These are phyloP conservation scores for Sphaerulina vaccinii DNA, from an alignment of 2,329 filamentous ascomycete genomes.

Conservation along the genomic window DNA sequence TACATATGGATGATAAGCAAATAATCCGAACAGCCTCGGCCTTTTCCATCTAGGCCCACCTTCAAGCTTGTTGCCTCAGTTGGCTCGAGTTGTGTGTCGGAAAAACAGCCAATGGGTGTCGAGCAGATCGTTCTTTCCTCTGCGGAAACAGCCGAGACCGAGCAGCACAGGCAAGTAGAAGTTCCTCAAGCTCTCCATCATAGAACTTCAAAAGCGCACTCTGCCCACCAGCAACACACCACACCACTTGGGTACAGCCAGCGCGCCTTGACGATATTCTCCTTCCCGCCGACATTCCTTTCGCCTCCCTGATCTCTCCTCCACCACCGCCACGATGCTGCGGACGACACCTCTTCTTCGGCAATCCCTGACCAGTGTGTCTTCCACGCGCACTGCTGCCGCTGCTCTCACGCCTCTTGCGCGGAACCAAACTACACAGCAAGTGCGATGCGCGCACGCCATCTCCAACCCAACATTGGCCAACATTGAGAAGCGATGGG, in stretches of 20 bases:
- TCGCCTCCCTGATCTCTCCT: conserved; percentile 14
- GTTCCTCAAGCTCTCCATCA: too few relatives aligned
- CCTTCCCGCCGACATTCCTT: conserved; percentile 4
- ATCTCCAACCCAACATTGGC: conserved; percentile 97
- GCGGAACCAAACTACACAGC: conserved; percentile 28
- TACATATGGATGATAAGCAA: too few relatives aligned
- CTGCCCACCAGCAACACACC: not conserved
- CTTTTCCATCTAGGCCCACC: too few relatives aligned
- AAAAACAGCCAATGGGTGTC: too few relatives aligned
- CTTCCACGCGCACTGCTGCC: conserved; percentile 22
- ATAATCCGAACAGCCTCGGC: too few relatives aligned
- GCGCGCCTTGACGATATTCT: not conserved
- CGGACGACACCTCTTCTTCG: conserved; percentile 27
- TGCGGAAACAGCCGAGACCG: too few relatives aligned
- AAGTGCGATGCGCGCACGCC: conserved; percentile 72
- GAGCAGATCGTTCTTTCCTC: too few relatives aligned
- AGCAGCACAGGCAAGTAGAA: too few relatives aligned
- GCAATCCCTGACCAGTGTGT: conserved; percentile 24
- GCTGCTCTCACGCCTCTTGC: conserved; percentile 24
- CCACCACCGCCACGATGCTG: conserved; percentile 23
- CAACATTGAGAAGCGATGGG: conserved; percentile 99
- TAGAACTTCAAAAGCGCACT: not conserved
- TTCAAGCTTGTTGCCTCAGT: too few relatives aligned
- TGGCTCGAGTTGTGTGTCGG: too few relatives aligned
- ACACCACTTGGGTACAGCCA: not conserved